Evolutionary conservation across 331 rosid species (phyloP).

Genomic region (Stylosanthes scabra): DNA sequence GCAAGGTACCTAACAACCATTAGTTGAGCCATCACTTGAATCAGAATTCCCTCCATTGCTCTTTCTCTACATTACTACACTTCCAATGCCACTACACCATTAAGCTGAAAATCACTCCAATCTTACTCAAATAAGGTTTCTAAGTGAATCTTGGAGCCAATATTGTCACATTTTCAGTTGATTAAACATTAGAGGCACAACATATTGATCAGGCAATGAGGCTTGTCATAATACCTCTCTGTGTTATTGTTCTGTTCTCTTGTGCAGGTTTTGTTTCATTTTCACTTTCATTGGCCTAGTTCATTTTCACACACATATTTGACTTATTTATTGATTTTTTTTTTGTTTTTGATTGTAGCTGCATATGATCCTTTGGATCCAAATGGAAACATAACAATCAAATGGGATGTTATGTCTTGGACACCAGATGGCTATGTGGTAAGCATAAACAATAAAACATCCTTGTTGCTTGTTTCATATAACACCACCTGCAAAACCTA

Average conservation of each 20-base stretch:
- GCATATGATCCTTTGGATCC: slow-evolving; percentile 98
- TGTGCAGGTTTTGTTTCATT: slow-evolving; percentile 56
- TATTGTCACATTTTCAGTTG: background rate
- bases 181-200: slow-evolving; percentile 30
- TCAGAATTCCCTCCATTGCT: slow-evolving; percentile 38
- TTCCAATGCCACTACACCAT: slow-evolving; percentile 30
- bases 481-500: background rate
- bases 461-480: slow-evolving; percentile 16
- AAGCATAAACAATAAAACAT: slow-evolving; percentile 33
- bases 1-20: slow-evolving; percentile 60
- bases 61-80: slow-evolving; percentile 42
- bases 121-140: slow-evolving; percentile 26
- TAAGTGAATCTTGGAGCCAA: background rate
- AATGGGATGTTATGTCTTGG: slow-evolving; percentile 98
- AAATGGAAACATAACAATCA: slow-evolving; percentile 85
- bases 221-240: slow-evolving; percentile 49
- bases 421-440: slow-evolving; percentile 98
- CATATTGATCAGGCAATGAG: slow-evolving; percentile 50
- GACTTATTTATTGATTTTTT: slow-evolving; percentile 20
- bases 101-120: too few relatives aligned
- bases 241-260: slow-evolving; percentile 45
- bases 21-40: slow-evolving; percentile 65
- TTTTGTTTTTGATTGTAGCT: slow-evolving; percentile 41
- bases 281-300: background rate
- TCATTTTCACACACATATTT: slow-evolving; percentile 24